Base-by-base conservation (phyloP, 495 filamentous ascomycete species). In the Paragyromitra xinjiangensis region DNA sequence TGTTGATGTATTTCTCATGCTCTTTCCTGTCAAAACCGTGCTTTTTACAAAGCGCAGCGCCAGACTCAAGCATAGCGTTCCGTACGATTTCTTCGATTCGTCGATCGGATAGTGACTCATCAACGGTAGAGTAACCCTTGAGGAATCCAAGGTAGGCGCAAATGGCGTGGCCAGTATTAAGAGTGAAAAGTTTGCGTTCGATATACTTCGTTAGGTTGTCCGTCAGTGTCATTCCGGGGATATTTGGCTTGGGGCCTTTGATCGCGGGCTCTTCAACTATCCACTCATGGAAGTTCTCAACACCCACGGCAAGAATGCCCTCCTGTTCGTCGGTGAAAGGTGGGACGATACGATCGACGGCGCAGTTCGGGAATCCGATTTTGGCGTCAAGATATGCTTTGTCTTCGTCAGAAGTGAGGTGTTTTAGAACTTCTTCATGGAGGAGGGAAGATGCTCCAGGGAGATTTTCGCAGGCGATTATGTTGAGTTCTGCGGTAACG, bases 211-310 rank as follows among this genome's bases (percentile, higher is more conserved):
- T 87, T 29, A 99, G 88, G 86, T 98, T 89, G 78, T 93, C 90
- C 58, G 98, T 96, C 90, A 92, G 96, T 83, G 95, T 90, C 83
- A 99, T 91, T 63, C 94, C 95, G 67, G 94, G 84, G 83, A 99
- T 93, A 45, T 90, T 85, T 0, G 94, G 94, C 2, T 88, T 90
- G 11, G 73, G 69, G n/a, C 81, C 81, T 59, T 81, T 81, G 62
- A 83, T 72, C 7, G 73, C 81, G 8, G 78, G 61, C 81, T 88
- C 83, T 81, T 99, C 95, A 58, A 98, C 94, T 9, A 94, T 95
- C 95, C 95, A 99, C 85, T 99, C 95, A 87, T 92, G 97, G 89
- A 97, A 99, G 85, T 93, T 93, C 88, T 99, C 95, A 73, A 99
- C 94, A 80, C 91, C 93, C 76, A 99, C 95, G 81, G 98, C 92